These are phyloP conservation scores for Plantago coronopus DNA, from an alignment of 305 asterid genomes.

Conservation along the genomic window DNA sequence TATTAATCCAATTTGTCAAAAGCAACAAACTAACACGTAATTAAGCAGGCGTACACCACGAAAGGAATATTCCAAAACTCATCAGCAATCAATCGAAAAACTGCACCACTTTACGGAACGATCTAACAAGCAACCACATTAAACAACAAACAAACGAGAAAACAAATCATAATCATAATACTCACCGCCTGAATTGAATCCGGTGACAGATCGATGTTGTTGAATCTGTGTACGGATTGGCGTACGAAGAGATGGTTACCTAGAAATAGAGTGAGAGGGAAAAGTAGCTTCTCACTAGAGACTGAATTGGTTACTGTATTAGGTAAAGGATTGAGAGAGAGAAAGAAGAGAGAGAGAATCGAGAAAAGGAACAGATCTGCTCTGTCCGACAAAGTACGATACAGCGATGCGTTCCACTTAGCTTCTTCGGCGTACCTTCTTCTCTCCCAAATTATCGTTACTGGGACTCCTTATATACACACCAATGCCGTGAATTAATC, in stretches of 20 bases:
- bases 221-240: background rate
- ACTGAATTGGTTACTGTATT: background rate
- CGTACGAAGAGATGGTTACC: background rate
- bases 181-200: no score
- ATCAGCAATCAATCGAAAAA: background rate
- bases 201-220: no score
- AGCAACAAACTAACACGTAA: background rate
- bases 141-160: background rate
- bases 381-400: background rate
- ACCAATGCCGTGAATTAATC: background rate
- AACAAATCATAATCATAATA: background rate
- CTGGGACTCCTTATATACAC: background rate
- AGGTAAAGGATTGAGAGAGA: conserved; percentile 1
- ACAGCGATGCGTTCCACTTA: conserved; percentile 8
- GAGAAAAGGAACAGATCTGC: conserved; percentile 1
- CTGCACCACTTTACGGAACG: background rate
- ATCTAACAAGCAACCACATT: background rate
- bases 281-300: background rate
- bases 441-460: background rate
- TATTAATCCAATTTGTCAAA: background rate
- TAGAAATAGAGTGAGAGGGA: background rate
- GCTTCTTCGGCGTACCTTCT: conserved; percentile 14
- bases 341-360: conserved; percentile 3
- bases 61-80: background rate
- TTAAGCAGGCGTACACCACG: background rate